Conservation (phyloP, 78 protist genomes). For the Blattamonas nauphoetae region DNA sequence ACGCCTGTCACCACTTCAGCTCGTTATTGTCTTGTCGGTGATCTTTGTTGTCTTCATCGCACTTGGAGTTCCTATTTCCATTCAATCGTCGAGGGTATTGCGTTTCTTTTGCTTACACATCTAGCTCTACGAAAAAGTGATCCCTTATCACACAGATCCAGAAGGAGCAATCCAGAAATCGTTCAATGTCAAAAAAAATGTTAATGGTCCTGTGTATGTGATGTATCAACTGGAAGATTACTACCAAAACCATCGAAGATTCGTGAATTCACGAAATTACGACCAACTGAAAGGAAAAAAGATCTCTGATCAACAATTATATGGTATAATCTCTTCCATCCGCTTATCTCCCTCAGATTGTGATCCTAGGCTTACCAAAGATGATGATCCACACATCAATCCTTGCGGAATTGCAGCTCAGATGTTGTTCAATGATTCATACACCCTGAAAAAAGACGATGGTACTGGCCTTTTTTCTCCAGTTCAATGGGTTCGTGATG, state of each 20-base stretch:
- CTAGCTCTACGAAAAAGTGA: background rate
- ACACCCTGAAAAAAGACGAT: too few relatives aligned
- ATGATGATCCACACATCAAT: background rate
- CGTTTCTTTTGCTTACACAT: background rate
- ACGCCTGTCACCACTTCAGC: background rate
- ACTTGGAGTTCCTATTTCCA: background rate
- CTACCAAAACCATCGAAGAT: slow-evolving; percentile 22
- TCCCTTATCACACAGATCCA: background rate
- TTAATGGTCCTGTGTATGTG: slow-evolving; percentile 5
- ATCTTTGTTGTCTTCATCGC: background rate
- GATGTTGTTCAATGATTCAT: background rate
- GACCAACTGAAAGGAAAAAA: slow-evolving; percentile 7
- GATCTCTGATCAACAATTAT: background rate
- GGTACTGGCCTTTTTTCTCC: too few relatives aligned
- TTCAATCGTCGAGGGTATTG: background rate
- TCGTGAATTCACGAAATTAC: slow-evolving; percentile 7
- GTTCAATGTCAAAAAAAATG: background rate
- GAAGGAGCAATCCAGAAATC: background rate
- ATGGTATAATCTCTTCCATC: background rate
- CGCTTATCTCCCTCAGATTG: background rate
- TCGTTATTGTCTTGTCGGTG: background rate
- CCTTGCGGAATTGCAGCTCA: background rate
- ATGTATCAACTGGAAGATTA: background rate
- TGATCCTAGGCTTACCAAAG: background rate
- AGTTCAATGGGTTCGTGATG: too few relatives aligned